These are phyloP conservation scores for Calonectria montana DNA, from an alignment of 2,329 filamentous ascomycete species.

Conservation along the genomic window DNA sequence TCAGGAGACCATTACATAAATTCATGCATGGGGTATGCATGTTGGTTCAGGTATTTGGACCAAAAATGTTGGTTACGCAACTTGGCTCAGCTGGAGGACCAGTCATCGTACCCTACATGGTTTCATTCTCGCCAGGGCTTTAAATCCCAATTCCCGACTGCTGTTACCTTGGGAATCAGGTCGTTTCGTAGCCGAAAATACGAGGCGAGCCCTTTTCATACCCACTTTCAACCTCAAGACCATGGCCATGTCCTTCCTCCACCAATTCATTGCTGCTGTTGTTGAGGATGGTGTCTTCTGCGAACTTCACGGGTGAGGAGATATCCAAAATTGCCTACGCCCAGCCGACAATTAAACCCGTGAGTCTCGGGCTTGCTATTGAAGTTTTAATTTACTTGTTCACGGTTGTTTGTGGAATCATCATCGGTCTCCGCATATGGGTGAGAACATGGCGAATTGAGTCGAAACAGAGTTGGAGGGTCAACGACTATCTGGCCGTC, in stretches of 20 bases:
- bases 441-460: slow-evolving; percentile 11
- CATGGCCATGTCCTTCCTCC: background rate
- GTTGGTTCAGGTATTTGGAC: background rate
- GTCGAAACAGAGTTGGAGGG: slow-evolving; percentile 11
- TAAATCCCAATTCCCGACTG: background rate
- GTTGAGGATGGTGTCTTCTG: slow-evolving; percentile 17
- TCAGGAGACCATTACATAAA: background rate
- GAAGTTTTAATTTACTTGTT: slow-evolving; percentile 24
- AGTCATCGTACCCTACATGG: background rate
- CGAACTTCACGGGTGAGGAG: slow-evolving; percentile 18
- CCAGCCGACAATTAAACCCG: slow-evolving; percentile 10
- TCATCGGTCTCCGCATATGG: slow-evolving; percentile 8
- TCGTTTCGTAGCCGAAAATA: background rate
- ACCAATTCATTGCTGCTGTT: background rate
- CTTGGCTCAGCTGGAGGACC: background rate
- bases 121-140: background rate
- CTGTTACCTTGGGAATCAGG: background rate
- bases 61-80: background rate
- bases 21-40: background rate
- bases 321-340: slow-evolving; percentile 20
- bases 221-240: background rate
- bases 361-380: slow-evolving; percentile 7
- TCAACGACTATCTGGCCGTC: slow-evolving; percentile 27
- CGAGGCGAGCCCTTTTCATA: background rate
- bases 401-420: slow-evolving; percentile 15